These are phyloP conservation scores for Pyrenophora graminea DNA, from an alignment of 2,329 filamentous ascomycete genomes.

Conservation along the genomic window DNA sequence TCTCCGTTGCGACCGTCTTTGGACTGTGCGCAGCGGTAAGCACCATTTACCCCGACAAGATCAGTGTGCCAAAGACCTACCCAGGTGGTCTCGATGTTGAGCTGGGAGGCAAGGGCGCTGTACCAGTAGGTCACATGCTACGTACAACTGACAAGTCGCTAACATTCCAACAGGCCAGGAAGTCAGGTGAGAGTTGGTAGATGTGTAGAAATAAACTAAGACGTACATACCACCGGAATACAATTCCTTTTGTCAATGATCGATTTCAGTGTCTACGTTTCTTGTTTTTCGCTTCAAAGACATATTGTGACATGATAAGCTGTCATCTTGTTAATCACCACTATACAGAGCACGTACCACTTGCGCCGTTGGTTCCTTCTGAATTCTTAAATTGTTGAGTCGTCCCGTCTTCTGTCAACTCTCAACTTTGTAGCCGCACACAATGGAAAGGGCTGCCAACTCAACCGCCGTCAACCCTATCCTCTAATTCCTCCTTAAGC, in stretches of 20 bases:
- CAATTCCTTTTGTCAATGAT: conserved; percentile 8
- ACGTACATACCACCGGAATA: conserved; percentile 14
- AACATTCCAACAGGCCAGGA: conserved; percentile 25
- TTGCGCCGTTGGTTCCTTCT: too few relatives aligned
- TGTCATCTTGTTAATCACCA: neutral
- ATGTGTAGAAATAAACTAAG: neutral
- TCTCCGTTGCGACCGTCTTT: conserved; percentile 49
- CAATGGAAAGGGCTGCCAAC: too few relatives aligned
- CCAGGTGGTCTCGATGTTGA: conserved; percentile 54
- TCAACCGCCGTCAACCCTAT: too few relatives aligned
- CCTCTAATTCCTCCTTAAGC: too few relatives aligned
- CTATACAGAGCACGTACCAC: too few relatives aligned
- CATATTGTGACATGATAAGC: neutral
- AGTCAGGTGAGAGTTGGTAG: conserved; percentile 28
- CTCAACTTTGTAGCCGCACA: too few relatives aligned
- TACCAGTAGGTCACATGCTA: conserved; percentile 40
- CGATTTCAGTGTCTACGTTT: neutral
- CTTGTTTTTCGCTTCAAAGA: neutral
- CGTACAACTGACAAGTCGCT: neutral
- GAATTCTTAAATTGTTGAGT: too few relatives aligned
- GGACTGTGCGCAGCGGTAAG: conserved; percentile 48
- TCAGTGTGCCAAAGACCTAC: conserved; percentile 52
- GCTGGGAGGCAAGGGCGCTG: conserved; percentile 52
- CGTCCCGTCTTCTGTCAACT: too few relatives aligned
- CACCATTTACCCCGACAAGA: conserved; percentile 53